Conservation (phyloP, 805 yeast genomes). For the Kodamaea fukazawae region DNA sequence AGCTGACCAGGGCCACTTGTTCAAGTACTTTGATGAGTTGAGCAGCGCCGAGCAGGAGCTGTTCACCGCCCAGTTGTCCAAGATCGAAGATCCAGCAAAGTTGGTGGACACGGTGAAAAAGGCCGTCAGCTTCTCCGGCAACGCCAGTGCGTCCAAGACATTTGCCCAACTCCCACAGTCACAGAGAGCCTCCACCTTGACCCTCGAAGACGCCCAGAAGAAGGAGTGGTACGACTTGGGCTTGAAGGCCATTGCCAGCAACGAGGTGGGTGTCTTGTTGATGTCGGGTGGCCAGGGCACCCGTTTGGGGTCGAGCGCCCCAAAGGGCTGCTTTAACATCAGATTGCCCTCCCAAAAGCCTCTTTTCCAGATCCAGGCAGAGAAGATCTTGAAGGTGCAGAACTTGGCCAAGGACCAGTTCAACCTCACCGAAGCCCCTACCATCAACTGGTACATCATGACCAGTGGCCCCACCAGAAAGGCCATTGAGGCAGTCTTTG, state of each 20-base stretch:
- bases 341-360: slow-evolving; percentile 81
- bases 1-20: slow-evolving; percentile 56
- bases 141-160: slow-evolving; percentile 18
- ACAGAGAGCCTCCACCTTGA: slow-evolving; percentile 49
- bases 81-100: slow-evolving; percentile 39
- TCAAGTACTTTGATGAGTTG: slow-evolving; percentile 45
- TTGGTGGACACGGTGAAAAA: slow-evolving; percentile 42
- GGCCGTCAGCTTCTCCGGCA: slow-evolving; percentile 44
- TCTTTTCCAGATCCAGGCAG: slow-evolving; percentile 90
- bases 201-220: slow-evolving; percentile 30
- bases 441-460: slow-evolving; percentile 88
- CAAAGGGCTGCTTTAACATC: slow-evolving; percentile 93
- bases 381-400: slow-evolving; percentile 67
- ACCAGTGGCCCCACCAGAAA: slow-evolving; percentile 84
- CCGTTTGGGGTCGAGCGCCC: slow-evolving; percentile 81
- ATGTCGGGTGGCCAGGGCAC: slow-evolving; percentile 99
- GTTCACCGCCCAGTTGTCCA: slow-evolving; percentile 41
- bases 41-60: slow-evolving; percentile 27
- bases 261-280: slow-evolving; percentile 82
- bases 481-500: slow-evolving; percentile 72
- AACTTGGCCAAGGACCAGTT: slow-evolving; percentile 42
- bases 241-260: slow-evolving; percentile 59
- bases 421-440: slow-evolving; percentile 20
- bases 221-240: slow-evolving; percentile 53
- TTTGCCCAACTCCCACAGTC: slow-evolving; percentile 50